phyloP scores from a whole-genome alignment of 176 grass and related monocot genomes.

The Carex littledalei region DNA sequence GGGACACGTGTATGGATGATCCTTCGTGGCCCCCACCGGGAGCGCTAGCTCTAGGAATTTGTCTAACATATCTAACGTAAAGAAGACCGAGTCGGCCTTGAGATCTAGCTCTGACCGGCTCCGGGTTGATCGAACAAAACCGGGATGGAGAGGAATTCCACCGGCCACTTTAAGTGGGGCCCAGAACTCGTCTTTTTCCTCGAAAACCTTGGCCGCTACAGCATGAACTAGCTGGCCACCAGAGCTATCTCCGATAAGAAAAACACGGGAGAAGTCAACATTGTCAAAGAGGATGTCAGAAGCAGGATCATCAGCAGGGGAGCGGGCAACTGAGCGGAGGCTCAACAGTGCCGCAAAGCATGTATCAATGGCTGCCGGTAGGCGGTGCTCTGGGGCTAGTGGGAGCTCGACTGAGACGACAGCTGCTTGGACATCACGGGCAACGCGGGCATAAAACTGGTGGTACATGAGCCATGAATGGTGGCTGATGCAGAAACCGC shows the following conservation, averaged over 20 bases:
- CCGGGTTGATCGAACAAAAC: constrained; percentile 62
- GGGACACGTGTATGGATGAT: constrained; percentile 75
- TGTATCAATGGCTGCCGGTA: constrained; percentile 46
- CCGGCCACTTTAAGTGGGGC: constrained; percentile 52
- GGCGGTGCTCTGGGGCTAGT: constrained; percentile 55
- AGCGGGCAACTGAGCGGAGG: constrained; percentile 36
- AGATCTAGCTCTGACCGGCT: constrained; percentile 66
- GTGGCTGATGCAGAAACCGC: constrained; percentile 83
- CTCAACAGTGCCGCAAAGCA: constrained; percentile 42
- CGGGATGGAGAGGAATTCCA: constrained; percentile 64
- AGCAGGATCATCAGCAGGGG: constrained; percentile 10
- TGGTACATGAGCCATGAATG: constrained; percentile 72
- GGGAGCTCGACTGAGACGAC: constrained; percentile 64
- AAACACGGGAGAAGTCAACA: constrained; percentile 57
- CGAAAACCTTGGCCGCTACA: constrained; percentile 29
- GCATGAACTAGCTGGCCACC: constrained; percentile 70
- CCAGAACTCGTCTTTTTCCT: constrained; percentile 21
- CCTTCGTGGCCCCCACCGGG: constrained; percentile 64
- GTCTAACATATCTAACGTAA: constrained; percentile 83
- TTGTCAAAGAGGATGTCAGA: constrained; percentile 26
- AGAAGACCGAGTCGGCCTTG: constrained; percentile 59
- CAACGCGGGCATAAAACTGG: constrained; percentile 68
- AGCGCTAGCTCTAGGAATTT: constrained; percentile 57
- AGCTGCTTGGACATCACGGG: constrained; percentile 34
- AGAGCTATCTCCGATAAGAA: constrained; percentile 90